Base-by-base conservation (phyloP, 2,329 filamentous ascomycete species). In the Coniosporium tulheliwenetii region DNA sequence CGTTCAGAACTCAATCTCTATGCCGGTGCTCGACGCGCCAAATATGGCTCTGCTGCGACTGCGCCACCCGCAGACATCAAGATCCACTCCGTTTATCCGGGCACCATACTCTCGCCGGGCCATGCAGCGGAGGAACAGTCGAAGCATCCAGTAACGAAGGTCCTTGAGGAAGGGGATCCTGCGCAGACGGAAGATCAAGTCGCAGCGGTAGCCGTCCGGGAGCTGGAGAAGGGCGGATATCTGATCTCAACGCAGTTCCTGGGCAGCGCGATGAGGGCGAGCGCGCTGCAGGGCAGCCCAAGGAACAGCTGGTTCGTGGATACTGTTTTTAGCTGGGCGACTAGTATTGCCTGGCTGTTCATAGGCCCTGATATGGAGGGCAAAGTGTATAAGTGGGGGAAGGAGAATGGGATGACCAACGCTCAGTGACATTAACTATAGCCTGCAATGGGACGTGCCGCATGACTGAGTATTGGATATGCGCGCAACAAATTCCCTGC, bases 1-100 rank as follows among this genome's bases (percentile, higher is more conserved):
- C 77, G 76, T 15, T 84, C 89, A 54, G 91, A 98, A 62, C 66
- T 93, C 36, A 69, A 85, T 51, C 66, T 95, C 39, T 98, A 96
- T 66, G 86, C 87, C 36, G 80, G 73, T 36, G 67, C 71, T 14
- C 62, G 69, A 8, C 57, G 57, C 30, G 60, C 62, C 30, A 52
- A 60, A 31, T 52, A 60, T 2, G 47, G 50, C 12, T 50, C 37
- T 31, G 10, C 12, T 10, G 12, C 37, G 16, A 30, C 52, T 8
- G 62, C 65, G 1, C 67, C 69, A 0, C 59, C 80, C 40, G 74
- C 80, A 36, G 73, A 78, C 44, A 79, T 96, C 41, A 76, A 81
- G 50, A 69, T 95, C 14, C 85, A 93, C 53, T 73, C 85, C 35
- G 75, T 96, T 10, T 83, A 79, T 51, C 91, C 91, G 0, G 89